Conservation (phyloP, 2,329 filamentous ascomycete species). For the Fusarium avenaceum region DNA sequence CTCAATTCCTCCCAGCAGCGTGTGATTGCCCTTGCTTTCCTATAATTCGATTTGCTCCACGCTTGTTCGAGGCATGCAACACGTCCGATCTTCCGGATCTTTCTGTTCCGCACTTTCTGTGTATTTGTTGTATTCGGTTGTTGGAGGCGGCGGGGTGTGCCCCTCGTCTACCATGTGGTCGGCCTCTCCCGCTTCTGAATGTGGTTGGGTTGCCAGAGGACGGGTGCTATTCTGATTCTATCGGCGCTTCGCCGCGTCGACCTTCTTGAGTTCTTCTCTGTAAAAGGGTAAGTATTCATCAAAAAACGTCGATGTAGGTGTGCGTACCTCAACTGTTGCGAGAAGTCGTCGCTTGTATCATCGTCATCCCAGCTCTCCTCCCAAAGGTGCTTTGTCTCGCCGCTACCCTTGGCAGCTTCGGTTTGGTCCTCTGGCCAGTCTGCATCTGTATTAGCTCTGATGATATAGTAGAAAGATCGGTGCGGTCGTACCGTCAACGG, state of each 20-base stretch:
- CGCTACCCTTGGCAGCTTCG: slow-evolving; percentile 78
- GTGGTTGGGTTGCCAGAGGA: neutral
- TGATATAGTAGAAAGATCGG: fast-evolving
- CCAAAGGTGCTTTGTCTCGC: slow-evolving; percentile 85
- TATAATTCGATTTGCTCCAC: neutral
- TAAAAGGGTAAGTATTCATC: slow-evolving; percentile 16
- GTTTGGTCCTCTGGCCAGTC: slow-evolving; percentile 96
- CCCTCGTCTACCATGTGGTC: neutral
- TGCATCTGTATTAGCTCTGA: slow-evolving; percentile 53
- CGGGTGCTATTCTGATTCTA: slow-evolving; percentile 46
- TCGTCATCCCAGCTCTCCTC: slow-evolving; percentile 99
- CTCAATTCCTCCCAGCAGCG: neutral
- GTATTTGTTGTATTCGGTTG: neutral
- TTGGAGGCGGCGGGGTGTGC: neutral
- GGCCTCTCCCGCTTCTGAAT: neutral
- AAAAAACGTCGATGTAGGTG: neutral
- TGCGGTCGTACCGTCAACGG: slow-evolving; percentile 81
- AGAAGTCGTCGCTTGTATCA: slow-evolving; percentile 96
- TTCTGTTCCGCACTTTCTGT: neutral
- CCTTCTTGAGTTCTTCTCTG: slow-evolving; percentile 94
- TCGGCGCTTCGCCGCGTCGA: slow-evolving; percentile 80
- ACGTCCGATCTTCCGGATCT: too few relatives aligned
- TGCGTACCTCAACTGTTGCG: slow-evolving; percentile 88
- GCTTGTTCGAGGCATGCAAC: neutral
- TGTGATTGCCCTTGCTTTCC: neutral